Percentiles rank a stretch among this genome's conserved stretches.
phyloP scores from a whole-genome alignment of 2,329 filamentous ascomycete genomes.

The Colletotrichum scovillei region DNA sequence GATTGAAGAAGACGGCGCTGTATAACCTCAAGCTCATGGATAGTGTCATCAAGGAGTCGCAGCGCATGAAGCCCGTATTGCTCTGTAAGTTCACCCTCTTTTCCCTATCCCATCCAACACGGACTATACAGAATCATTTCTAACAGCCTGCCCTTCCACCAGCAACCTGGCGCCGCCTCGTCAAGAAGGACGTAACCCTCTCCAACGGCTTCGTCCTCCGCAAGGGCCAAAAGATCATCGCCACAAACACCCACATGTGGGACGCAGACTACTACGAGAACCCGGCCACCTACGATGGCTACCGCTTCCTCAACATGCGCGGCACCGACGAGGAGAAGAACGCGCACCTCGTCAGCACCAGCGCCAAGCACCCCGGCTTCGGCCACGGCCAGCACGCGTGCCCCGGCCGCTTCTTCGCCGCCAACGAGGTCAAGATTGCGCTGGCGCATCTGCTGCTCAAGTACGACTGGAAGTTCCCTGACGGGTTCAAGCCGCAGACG shows the following conservation, averaged over 20 bases:
- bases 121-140: too few relatives aligned
- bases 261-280: constrained; percentile 36
- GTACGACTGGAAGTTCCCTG: constrained; percentile 42
- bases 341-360: constrained; percentile 48
- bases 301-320: constrained; percentile 37
- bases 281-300: constrained; percentile 37
- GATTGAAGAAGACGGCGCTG: constrained; percentile 38
- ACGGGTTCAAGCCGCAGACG: background rate
- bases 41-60: constrained; percentile 42
- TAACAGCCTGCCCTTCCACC: too few relatives aligned
- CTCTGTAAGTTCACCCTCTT: constrained; percentile 26
- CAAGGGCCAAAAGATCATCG: constrained; percentile 37
- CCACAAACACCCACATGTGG: constrained; percentile 37
- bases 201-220: constrained; percentile 37
- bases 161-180: constrained; percentile 32
- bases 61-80: constrained; percentile 39
- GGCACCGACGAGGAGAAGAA: constrained; percentile 38
- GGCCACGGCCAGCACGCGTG: constrained; percentile 51
- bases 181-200: constrained; percentile 32
- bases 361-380: constrained; percentile 44
- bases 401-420: constrained; percentile 52
- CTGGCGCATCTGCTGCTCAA: constrained; percentile 44
- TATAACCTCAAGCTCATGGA: constrained; percentile 41
- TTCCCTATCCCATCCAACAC: rapidly evolving
- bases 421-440: constrained; percentile 50